Conservation (phyloP, 208 protist species). For the Phytomonas sp. region DNA sequence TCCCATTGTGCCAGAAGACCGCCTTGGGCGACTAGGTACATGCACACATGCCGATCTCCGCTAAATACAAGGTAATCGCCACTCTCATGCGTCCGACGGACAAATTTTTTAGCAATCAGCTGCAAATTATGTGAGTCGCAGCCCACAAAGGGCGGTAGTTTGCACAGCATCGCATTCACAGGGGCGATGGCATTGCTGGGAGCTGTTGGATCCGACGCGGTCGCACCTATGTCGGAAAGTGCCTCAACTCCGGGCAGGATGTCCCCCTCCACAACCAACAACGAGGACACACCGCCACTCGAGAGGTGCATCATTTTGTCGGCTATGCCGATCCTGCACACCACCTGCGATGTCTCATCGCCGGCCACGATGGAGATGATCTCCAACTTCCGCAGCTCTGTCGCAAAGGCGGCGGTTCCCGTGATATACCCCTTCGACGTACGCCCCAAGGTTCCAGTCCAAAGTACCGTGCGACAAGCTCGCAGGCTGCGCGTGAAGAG, state of each 20-base stretch:
- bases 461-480: constrained; percentile 87
- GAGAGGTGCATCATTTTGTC: constrained; percentile 90
- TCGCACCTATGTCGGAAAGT: constrained; percentile 54
- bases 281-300: constrained; percentile 96
- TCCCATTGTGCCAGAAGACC: constrained; percentile 42
- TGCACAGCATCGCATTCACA: constrained; percentile 47
- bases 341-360: constrained; percentile 27
- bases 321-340: constrained; percentile 28
- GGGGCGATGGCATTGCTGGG: constrained; percentile 11
- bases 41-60: constrained; percentile 44
- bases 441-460: constrained; percentile 93
- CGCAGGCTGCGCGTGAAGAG: constrained; percentile 74
- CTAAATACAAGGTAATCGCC: constrained; percentile 67
- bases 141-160: constrained; percentile 64
- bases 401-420: constrained; percentile 54
- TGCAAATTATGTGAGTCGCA: constrained; percentile 69
- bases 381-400: constrained; percentile 28
- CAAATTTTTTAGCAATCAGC: constrained; percentile 47
- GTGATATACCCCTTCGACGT: constrained; percentile 88
- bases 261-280: constrained; percentile 96
- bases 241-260: constrained; percentile 81
- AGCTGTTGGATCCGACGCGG: constrained; percentile 10
- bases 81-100: constrained; percentile 41
- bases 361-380: constrained; percentile 61
- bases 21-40: constrained; percentile 65